phyloP scores from a whole-genome alignment of 1,284 basidiomycete species.

The Puccinia hordei region DNA sequence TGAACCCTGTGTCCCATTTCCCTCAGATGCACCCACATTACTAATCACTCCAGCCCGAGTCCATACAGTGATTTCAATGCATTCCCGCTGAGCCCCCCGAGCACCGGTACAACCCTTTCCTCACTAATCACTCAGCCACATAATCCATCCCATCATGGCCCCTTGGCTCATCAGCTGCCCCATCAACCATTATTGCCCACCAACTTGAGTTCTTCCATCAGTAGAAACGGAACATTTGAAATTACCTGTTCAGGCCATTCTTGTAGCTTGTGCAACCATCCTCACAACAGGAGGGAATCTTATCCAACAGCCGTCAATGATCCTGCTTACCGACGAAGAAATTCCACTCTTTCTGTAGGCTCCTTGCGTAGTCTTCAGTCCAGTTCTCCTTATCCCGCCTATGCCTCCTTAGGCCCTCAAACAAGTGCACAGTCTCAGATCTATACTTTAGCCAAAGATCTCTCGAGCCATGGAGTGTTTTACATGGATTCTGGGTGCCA shows the following conservation, averaged over 20 bases:
- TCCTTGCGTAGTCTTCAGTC: slow-evolving; percentile 34
- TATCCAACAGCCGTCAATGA: slow-evolving; percentile 9
- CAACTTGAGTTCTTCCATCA: slow-evolving; percentile 17
- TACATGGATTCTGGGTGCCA: slow-evolving; percentile 24
- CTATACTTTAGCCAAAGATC: slow-evolving; percentile 18
- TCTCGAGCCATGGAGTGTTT: neutral
- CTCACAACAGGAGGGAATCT: slow-evolving; percentile 26
- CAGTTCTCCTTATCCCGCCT: slow-evolving; percentile 13
- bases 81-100: slow-evolving; percentile 39
- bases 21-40: slow-evolving; percentile 35
- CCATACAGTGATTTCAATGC: slow-evolving; percentile 45
- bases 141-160: slow-evolving; percentile 9
- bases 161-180: neutral
- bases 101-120: slow-evolving; percentile 22
- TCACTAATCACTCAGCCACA: slow-evolving; percentile 30
- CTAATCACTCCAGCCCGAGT: slow-evolving; percentile 40
- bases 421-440: slow-evolving; percentile 16
- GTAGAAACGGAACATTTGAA: slow-evolving; percentile 22
- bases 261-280: neutral
- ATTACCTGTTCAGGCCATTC: slow-evolving; percentile 11
- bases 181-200: slow-evolving; percentile 7
- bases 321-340: slow-evolving; percentile 23
- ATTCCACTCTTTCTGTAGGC: slow-evolving; percentile 23
- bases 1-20: slow-evolving; percentile 9
- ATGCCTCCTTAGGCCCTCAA: slow-evolving; percentile 12